Base-by-base conservation (phyloP, 2,329 filamentous ascomycete genomes). In the Aspergillus quadrilineatus region DNA sequence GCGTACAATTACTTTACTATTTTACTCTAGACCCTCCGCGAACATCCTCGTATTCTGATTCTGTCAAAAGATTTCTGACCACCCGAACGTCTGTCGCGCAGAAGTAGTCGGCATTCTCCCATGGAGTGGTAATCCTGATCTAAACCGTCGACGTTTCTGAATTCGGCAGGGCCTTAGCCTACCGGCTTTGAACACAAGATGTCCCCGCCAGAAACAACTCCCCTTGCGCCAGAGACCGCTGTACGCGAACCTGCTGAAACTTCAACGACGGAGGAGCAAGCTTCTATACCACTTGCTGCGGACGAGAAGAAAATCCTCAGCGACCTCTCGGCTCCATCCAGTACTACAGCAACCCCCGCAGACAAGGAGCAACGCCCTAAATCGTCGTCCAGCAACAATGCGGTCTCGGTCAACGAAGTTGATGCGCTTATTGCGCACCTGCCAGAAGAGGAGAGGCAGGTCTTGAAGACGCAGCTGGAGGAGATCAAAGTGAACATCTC, bases 391-490 rank as follows among this genome's bases (percentile, higher is more conserved):
- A 57, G 49, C 45, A 56, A 43, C 7, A 55, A 58, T 46, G 52
- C 42, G 14, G 36, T 45, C 34, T 34, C 44, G 1, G 53, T 56
- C 37, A 69, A 75, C 15, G 77, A 79, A 41, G 67, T 77, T 3
- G 77, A 82, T 51, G 77, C 80, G 30, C 82, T 82, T 3, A 86
- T 84, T 67, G 76, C 77, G 28, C 84, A 90, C 69, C 78, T 92
- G 3, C 83, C 88, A 1, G 73, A 82, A 7, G 69, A 87, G 57
- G 88, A 93, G 73, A 85, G 82, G 52, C 78, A 81, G 17, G 82
- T 93, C 53, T 75, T 94, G 59, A 85, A 82, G 69, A 79, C 77
- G 57, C 90, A 94, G 74, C 79, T 92, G 60, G 76, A 85, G 49
- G 85, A 85, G 0, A 86, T 86, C 32, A 77, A 82, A 9, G 78